Conservation (phyloP, 768 basidiomycete species). For the Suillus sp. region DNA sequence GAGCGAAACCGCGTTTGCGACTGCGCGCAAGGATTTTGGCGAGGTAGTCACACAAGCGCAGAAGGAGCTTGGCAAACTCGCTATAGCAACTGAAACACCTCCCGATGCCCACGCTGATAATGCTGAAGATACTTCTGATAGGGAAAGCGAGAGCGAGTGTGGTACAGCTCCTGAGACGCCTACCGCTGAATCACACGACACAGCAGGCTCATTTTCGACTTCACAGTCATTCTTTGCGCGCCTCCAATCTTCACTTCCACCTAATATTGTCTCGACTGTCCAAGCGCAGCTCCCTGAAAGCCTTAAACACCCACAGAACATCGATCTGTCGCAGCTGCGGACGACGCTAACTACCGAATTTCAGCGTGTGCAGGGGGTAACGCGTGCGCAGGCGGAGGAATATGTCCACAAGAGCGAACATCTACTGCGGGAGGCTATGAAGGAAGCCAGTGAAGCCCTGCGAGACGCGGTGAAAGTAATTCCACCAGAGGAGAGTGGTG, state of each 20-base stretch:
- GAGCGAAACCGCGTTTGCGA: slow-evolving; percentile 70
- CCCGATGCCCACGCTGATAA: slow-evolving; percentile 10
- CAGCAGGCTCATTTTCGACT: slow-evolving; percentile 28
- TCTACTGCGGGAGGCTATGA: slow-evolving; percentile 66
- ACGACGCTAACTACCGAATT: slow-evolving; percentile 65
- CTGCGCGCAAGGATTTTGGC: slow-evolving; percentile 71
- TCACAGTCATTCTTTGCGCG: slow-evolving; percentile 61
- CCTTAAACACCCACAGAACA: slow-evolving; percentile 59
- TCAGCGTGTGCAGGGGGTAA: slow-evolving; percentile 73
- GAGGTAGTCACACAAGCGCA: slow-evolving; percentile 80
- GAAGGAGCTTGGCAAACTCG: slow-evolving; percentile 67
- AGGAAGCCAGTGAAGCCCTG: slow-evolving; percentile 79
- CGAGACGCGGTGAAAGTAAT: slow-evolving; percentile 91
- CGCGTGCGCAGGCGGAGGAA: slow-evolving; percentile 78
- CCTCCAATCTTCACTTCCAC: slow-evolving; percentile 73
- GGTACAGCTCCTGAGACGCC: slow-evolving; percentile 32
- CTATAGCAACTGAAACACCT: slow-evolving; percentile 36
- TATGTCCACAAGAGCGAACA: slow-evolving; percentile 77
- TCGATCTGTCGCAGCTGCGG: slow-evolving; percentile 72
- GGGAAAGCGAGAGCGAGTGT: slow-evolving; percentile 26
- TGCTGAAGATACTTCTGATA: slow-evolving; percentile 16
- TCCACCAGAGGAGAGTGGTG: slow-evolving; percentile 65
- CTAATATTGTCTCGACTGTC: slow-evolving; percentile 68
- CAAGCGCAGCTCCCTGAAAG: slow-evolving; percentile 70
- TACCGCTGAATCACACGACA: slow-evolving; percentile 22